Percentiles rank a stretch among this genome's conserved stretches.
Conservation (phyloP, 1,284 basidiomycete species). For the Cryptococcus hybrid region DNA sequence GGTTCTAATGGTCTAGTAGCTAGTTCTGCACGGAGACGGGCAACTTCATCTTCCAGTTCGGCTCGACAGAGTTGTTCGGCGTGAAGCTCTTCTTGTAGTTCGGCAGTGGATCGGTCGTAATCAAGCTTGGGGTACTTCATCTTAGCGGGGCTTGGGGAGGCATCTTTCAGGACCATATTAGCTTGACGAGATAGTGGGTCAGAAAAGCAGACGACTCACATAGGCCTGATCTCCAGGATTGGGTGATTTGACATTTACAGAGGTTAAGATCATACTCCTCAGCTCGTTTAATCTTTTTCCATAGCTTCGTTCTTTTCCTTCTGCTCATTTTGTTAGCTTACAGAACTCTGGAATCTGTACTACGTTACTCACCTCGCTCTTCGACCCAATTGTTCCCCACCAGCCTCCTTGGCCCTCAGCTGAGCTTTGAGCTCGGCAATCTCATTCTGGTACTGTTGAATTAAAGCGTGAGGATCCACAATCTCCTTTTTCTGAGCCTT, state of each 20-base stretch:
- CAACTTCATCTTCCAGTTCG: slow-evolving; percentile 71
- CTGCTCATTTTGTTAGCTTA: slow-evolving; percentile 5
- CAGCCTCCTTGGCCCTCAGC: slow-evolving; percentile 43
- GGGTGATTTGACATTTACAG: slow-evolving; percentile 67
- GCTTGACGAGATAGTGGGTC: background rate
- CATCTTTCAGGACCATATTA: slow-evolving; percentile 52
- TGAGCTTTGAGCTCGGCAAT: slow-evolving; percentile 69
- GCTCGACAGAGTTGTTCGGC: slow-evolving; percentile 69
- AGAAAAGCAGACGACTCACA: slow-evolving; percentile 8
- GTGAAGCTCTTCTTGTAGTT: slow-evolving; percentile 84
- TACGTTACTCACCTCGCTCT: slow-evolving; percentile 13
- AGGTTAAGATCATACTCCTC: slow-evolving; percentile 81
- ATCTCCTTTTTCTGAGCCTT: slow-evolving; percentile 91
- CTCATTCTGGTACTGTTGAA: slow-evolving; percentile 81
- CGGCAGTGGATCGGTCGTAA: slow-evolving; percentile 78
- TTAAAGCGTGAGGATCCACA: slow-evolving; percentile 85
- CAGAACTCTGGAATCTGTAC: background rate
- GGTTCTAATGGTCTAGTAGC: slow-evolving; percentile 41
- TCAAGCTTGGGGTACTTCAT: slow-evolving; percentile 56
- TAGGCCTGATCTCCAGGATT: slow-evolving; percentile 3
- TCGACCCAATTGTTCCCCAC: slow-evolving; percentile 60
- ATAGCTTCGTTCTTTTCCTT: slow-evolving; percentile 63
- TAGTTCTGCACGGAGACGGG: slow-evolving; percentile 52
- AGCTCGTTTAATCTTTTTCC: slow-evolving; percentile 76
- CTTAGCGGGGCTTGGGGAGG: slow-evolving; percentile 76